Base-by-base conservation (phyloP, 2,329 filamentous ascomycete genomes). In the Alternaria sp. region DNA sequence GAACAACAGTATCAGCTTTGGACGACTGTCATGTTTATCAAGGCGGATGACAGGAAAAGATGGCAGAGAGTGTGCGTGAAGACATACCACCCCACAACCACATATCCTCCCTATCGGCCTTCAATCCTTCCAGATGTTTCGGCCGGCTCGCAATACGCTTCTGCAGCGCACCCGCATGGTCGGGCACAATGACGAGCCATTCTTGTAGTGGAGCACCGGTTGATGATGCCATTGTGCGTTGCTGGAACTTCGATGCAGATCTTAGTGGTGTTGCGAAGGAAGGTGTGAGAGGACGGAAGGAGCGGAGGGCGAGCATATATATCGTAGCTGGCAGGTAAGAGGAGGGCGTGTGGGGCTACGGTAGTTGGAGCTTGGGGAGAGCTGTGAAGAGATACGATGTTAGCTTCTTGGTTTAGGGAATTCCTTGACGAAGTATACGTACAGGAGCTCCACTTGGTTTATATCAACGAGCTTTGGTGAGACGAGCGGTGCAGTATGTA, bases 171-270 rank as follows among this genome's bases (percentile, higher is more conserved):
- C 77, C 79, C 2, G 66, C 63, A 36, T 79, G 71, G 66, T 85
- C 84, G 1, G 83, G 83, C 0, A 82, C 64, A 53, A 85, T 84
- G 63, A 84, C 78, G 55, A 85, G 79, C 83, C 83, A 85, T 77
- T 85, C 84, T 32, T 72, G 75, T 9, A 77, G 63, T 12, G 74
- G 67, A 0, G 65, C 57, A 3, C 5, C 10, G 27, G 45, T 20
- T 4, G 22, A 48, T 1, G 65, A 68, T 41, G 72, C 66, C 74
- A 76, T 76, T 55, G 59, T 68, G 57, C 63, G 59, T 16, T 30
- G 36, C 9, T 40, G 40, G 34, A 54, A 20, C 22, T 28, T n/a
- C 16, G 40, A n/a, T 28, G 6, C 22, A 10, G 8, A 27, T 11
- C 22, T 38, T 18, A 22, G 10, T 30, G 46, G 27, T n/a, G 18